Evolutionary conservation across 192 early-diverging fungal genomes (phyloP), one percentile per base, ranked within the genome.

Genomic region (Mortierella antarctica): DNA sequence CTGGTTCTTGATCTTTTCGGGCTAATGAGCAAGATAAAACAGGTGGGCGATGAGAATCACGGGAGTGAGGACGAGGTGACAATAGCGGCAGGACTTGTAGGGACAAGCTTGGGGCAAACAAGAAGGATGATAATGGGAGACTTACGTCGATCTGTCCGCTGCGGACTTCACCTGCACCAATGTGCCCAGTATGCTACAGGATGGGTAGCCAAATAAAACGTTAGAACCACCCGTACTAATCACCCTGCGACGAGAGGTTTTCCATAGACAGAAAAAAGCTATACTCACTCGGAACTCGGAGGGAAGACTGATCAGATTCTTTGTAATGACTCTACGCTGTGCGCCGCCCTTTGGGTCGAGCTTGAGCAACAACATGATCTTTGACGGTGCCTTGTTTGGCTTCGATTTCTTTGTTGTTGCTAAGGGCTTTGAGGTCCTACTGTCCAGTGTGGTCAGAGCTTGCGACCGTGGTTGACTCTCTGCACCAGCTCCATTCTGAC

Each of bases 121-220:
- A n/a, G 56, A 66, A 56, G 17, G 7, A 17, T 14, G 53, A 2
- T 61, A 42, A 61, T 23, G n/a, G 2, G 48, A 51, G 48, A 80
- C 77, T 72, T 80, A 80, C 77, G 59, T 80, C 65, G 54, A 80
- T 72, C 65, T 80, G 77, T 7, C 77, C 77, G 39, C 77, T 80
- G n/a, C 77, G 77, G 62, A 80, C 77, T 65, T 80, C 77, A 67
- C 77, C 77, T 80, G 77, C 77, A 80, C 77, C 77, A 21, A 80
- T 80, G 45, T 80, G 77, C 31, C 77, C 77, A 58, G 77, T 80
- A 72, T 80, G 77, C 77, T 80, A 72, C 50, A 67, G 54, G 65
- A 80, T 71, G 7, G 17, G 20, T 45, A 21, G 21, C 23, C 44
- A 57, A 31, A 60, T 17, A 55, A 58, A 57, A 57, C n/a, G 60